These are phyloP conservation scores for Luffa aegyptiaca DNA, from an alignment of 306 rosid species.

Conservation along the genomic window DNA sequence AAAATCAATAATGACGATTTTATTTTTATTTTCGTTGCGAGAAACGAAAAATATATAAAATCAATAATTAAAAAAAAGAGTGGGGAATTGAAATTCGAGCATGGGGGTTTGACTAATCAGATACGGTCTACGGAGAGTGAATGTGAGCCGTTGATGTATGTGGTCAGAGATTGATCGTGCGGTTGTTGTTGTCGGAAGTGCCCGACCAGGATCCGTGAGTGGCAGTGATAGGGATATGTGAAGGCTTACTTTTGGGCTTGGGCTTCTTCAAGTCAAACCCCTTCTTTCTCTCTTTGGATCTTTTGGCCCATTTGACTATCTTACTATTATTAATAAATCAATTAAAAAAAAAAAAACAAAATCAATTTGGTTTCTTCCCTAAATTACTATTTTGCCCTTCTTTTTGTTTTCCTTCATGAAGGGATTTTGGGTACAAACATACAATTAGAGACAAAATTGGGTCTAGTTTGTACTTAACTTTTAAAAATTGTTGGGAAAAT, in stretches of 20 bases:
- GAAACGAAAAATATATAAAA: not conserved
- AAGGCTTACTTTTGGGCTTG: slow-evolving; percentile 11
- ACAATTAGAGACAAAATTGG: too few relatives aligned
- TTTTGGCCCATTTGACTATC: slow-evolving; percentile 9
- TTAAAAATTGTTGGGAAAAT: too few relatives aligned
- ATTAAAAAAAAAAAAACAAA: not conserved
- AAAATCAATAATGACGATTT: not conserved
- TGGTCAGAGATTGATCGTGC: not conserved
- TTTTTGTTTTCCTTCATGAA: not conserved
- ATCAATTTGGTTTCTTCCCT: not conserved
- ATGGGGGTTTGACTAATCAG: slow-evolving; percentile 19
- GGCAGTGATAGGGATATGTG: slow-evolving; percentile 15
- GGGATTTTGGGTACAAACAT: too few relatives aligned
- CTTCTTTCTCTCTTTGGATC: not conserved
- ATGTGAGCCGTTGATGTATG: not conserved
- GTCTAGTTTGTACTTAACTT: too few relatives aligned
- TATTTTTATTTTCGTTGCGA: not conserved
- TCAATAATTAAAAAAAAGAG: not conserved
- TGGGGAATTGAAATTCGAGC: not conserved
- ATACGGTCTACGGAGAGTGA: not conserved
- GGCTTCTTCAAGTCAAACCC: slow-evolving; percentile 24
- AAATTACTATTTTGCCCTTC: slow-evolving; percentile 10
- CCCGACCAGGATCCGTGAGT: slow-evolving; percentile 20
- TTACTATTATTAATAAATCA: not conserved
- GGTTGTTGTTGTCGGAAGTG: slow-evolving; percentile 1